These are phyloP conservation scores for Ilyonectria sp. DNA, from an alignment of 2,329 filamentous ascomycete species.

Conservation along the genomic window DNA sequence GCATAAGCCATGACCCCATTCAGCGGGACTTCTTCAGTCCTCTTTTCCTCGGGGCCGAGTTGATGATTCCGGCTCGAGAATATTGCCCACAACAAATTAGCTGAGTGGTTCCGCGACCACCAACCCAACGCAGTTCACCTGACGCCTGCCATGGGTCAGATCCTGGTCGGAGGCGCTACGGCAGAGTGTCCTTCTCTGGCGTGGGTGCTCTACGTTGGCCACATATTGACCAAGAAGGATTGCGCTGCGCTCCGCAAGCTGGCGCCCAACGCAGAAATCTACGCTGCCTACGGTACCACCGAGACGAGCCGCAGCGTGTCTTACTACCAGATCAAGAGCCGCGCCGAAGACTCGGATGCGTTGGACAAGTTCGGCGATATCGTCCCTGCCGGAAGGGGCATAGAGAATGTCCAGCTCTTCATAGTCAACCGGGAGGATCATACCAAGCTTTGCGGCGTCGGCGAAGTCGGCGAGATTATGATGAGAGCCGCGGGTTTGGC, in stretches of 20 bases:
- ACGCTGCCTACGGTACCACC: too few relatives aligned
- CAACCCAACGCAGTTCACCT: slow-evolving; percentile 77
- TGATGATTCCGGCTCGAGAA: slow-evolving; percentile 87
- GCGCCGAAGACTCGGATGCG: slow-evolving; percentile 65
- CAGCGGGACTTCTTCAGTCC: slow-evolving; percentile 85
- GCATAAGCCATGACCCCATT: background rate
- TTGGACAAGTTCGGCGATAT: slow-evolving; percentile 71
- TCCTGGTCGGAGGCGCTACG: slow-evolving; percentile 85
- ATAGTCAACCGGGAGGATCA: slow-evolving; percentile 81
- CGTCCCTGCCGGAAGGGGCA: slow-evolving; percentile 87
- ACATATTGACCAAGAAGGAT: slow-evolving; percentile 88
- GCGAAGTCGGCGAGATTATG: slow-evolving; percentile 88
- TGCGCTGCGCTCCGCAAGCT: slow-evolving; percentile 59
- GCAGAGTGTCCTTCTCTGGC: slow-evolving; percentile 75
- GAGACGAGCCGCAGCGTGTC: too few relatives aligned
- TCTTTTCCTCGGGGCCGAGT: slow-evolving; percentile 85
- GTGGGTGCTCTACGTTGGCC: slow-evolving; percentile 91
- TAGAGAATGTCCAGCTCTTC: slow-evolving; percentile 90
- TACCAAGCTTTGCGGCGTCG: slow-evolving; percentile 81
- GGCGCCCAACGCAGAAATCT: too few relatives aligned
- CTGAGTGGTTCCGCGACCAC: slow-evolving; percentile 57
- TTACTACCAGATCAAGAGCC: too few relatives aligned
- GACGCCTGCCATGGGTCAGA: slow-evolving; percentile 97
- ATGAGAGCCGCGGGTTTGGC: slow-evolving; percentile 87
- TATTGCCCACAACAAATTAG: slow-evolving; percentile 81